These are phyloP conservation scores for Globisporangium alternatum DNA, from an alignment of 352 stramenopile genomes.

Conservation along the genomic window DNA sequence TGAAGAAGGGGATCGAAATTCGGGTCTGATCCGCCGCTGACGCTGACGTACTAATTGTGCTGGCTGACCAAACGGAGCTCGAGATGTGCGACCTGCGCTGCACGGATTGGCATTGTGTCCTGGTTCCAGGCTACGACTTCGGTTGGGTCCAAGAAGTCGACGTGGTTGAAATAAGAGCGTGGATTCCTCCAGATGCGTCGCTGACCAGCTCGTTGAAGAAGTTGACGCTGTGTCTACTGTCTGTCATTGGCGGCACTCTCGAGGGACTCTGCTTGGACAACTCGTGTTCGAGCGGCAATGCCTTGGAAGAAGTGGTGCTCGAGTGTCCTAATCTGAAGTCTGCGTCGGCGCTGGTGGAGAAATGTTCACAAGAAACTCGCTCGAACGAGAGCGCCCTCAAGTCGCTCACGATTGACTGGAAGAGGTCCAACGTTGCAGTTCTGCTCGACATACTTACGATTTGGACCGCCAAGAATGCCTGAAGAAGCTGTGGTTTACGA, in stretches of 20 bases:
- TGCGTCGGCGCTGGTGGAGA: not conserved
- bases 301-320: not conserved
- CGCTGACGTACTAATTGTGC: too few species aligned
- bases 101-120: not conserved
- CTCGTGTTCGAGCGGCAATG: not conserved
- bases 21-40: too few species aligned
- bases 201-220: not conserved
- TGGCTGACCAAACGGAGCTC: too few species aligned
- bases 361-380: not conserved
- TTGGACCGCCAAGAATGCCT: not conserved
- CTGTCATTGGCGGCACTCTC: not conserved
- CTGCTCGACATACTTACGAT: not conserved
- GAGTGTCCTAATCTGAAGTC: not conserved
- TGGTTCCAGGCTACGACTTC: conserved; percentile 2
- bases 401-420: not conserved
- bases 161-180: not conserved
- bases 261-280: not conserved
- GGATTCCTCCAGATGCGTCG: not conserved
- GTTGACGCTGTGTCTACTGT: not conserved
- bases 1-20: too few species aligned
- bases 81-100: not conserved
- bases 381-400: not conserved
- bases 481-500: not conserved
- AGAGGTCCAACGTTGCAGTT: not conserved
- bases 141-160: not conserved